phyloP scores from a whole-genome alignment of 371 early-diverging fungal genomes.

The Mucor mucedo region DNA sequence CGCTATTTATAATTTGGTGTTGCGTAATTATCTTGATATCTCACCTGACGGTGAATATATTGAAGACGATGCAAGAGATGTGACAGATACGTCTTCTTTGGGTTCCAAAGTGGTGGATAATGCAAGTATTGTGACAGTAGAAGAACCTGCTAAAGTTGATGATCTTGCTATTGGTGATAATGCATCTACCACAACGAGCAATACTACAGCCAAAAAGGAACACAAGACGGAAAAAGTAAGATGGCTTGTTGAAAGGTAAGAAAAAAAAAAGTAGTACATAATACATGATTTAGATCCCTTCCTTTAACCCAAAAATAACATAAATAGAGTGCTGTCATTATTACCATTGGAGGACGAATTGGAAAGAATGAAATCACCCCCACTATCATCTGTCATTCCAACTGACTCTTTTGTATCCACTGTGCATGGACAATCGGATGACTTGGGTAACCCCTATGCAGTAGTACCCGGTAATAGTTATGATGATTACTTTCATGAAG shows the following conservation, averaged over 20 bases:
- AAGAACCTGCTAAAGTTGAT: constrained; percentile 23
- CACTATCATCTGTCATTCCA: constrained; percentile 44
- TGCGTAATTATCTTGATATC: constrained; percentile 63
- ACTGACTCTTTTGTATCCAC: constrained; percentile 42
- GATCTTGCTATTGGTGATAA: constrained; percentile 26
- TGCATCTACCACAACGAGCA: not conserved
- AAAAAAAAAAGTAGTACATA: not conserved
- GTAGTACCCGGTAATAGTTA: constrained; percentile 58
- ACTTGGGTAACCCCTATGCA: constrained; percentile 19
- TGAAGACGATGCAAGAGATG: constrained; percentile 34
- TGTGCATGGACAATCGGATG: constrained; percentile 18
- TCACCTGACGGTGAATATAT: constrained; percentile 51
- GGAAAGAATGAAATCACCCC: constrained; percentile 53
- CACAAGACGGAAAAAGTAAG: constrained; percentile 52
- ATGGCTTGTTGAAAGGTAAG: constrained; percentile 61
- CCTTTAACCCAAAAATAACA: too few relatives aligned
- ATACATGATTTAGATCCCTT: not conserved
- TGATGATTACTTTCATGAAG: constrained; percentile 59
- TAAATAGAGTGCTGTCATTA: constrained; percentile 46
- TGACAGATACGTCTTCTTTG: constrained; percentile 45
- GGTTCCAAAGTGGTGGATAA: constrained; percentile 50
- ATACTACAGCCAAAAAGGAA: constrained; percentile 23
- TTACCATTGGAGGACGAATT: constrained; percentile 58
- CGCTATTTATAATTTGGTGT: constrained; percentile 63
- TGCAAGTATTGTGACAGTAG: constrained; percentile 17